A percentile compares a stretch with the other conserved stretches of the same genome.
Conservation (phyloP, 257 asterid genomes). For the Nicotiana tomentosiformis region DNA sequence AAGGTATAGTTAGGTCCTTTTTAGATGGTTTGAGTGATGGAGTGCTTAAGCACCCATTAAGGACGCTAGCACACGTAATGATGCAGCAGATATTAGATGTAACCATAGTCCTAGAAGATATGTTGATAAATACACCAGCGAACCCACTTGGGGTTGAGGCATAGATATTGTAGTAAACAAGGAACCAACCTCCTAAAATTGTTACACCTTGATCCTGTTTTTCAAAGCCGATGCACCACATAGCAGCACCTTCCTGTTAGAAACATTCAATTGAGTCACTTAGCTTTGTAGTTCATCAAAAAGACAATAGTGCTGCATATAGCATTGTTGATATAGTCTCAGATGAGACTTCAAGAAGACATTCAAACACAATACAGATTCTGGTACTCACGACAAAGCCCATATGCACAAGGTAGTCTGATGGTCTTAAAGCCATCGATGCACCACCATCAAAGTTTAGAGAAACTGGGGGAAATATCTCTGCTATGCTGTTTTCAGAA, state of each 20-base stretch:
- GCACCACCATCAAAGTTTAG: slow-evolving; percentile 75
- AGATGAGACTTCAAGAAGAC: neutral
- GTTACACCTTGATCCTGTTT: slow-evolving; percentile 57
- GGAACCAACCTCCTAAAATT: slow-evolving; percentile 79
- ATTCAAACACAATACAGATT: neutral
- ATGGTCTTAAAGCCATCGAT: slow-evolving; percentile 59
- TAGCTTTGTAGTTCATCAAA: neutral
- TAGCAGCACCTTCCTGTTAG: slow-evolving; percentile 65
- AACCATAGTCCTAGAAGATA: neutral
- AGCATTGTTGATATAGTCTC: neutral
- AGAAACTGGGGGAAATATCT: slow-evolving; percentile 64
- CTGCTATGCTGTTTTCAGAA: slow-evolving; percentile 41
- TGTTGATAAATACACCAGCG: neutral
- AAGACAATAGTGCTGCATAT: neutral
- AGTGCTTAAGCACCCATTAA: neutral
- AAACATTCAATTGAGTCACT: neutral
- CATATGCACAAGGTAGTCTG: slow-evolving; percentile 60
- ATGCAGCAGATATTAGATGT: neutral
- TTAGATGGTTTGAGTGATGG: neutral
- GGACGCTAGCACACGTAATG: neutral
- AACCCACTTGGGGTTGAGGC: neutral
- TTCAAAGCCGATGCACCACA: slow-evolving; percentile 92
- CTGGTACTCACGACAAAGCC: slow-evolving; percentile 58
- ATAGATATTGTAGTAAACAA: slow-evolving; percentile 1
- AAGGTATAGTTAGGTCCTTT: neutral